Evolutionary conservation across 495 filamentous ascomycete genomes (phyloP).

Genomic region (Penicillium atrosanguineum): DNA sequence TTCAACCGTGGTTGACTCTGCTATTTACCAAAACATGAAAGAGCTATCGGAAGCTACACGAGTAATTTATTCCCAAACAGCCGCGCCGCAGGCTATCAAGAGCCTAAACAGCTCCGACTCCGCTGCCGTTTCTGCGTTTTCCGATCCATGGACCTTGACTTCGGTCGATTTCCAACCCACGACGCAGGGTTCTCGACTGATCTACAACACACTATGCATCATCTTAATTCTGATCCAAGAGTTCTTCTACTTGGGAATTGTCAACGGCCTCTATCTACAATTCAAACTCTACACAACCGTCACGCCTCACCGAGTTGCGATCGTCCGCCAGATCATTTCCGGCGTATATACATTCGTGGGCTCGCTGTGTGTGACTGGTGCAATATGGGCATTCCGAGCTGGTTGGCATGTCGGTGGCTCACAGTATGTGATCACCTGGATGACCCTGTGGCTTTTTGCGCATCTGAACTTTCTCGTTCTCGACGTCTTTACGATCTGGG

Average conservation of each 20-base stretch:
- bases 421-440: constrained; percentile 49
- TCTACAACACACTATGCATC: constrained; percentile 53
- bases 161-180: constrained; percentile 45
- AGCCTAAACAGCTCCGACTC: constrained; percentile 27
- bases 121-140: constrained; percentile 33
- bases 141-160: constrained; percentile 40
- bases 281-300: constrained; percentile 44
- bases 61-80: constrained; percentile 28
- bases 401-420: constrained; percentile 46
- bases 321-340: constrained; percentile 40
- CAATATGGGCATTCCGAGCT: constrained; percentile 50
- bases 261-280: constrained; percentile 40
- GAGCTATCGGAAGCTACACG: constrained; percentile 34
- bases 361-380: constrained; percentile 42
- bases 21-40: constrained; percentile 25
- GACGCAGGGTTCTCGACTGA: constrained; percentile 44
- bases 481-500: constrained; percentile 46
- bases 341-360: constrained; percentile 43
- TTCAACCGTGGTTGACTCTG: constrained; percentile 38
- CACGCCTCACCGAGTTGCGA: constrained; percentile 36
- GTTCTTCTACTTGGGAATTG: constrained; percentile 51
- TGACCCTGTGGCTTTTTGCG: constrained; percentile 49
- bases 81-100: constrained; percentile 28
- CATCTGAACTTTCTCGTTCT: constrained; percentile 50
- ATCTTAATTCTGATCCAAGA: constrained; percentile 50